Conservation (phyloP, 345 rosid genomes). For the Rhodamnia rubescens region DNA sequence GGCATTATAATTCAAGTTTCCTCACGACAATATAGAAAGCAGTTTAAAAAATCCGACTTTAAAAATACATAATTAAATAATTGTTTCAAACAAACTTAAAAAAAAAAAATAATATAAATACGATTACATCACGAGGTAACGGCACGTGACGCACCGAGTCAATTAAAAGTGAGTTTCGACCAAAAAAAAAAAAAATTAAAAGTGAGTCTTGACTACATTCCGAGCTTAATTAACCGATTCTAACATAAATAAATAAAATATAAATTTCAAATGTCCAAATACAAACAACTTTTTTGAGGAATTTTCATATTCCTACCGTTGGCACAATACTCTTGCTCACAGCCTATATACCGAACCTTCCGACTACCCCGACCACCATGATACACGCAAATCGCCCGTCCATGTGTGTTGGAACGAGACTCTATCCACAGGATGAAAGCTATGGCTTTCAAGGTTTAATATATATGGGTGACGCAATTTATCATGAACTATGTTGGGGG, state of each 20-base stretch:
- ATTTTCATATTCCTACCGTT: neutral
- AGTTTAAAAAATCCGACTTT: no score
- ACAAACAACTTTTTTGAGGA: neutral
- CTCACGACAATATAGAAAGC: no score
- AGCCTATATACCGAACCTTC: neutral
- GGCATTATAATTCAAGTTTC: no score
- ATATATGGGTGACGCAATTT: neutral
- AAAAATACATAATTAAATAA: no score
- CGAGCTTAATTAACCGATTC: neutral
- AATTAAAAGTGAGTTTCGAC: neutral
- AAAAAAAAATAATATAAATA: no score
- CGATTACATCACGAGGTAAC: fast-evolving
- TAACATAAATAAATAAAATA: neutral
- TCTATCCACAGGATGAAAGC: neutral
- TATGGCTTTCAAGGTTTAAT: neutral
- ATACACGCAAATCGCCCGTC: neutral
- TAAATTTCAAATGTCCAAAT: neutral
- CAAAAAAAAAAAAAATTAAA: no score
- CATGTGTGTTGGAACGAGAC: neutral
- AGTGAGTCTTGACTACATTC: neutral
- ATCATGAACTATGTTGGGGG: no score
- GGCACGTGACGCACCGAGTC: neutral
- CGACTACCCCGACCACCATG: neutral
- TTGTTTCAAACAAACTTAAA: no score
- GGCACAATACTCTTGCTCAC: neutral